Conservation (phyloP, 2,329 filamentous ascomycete genomes). For the Fusarium tupiense region DNA sequence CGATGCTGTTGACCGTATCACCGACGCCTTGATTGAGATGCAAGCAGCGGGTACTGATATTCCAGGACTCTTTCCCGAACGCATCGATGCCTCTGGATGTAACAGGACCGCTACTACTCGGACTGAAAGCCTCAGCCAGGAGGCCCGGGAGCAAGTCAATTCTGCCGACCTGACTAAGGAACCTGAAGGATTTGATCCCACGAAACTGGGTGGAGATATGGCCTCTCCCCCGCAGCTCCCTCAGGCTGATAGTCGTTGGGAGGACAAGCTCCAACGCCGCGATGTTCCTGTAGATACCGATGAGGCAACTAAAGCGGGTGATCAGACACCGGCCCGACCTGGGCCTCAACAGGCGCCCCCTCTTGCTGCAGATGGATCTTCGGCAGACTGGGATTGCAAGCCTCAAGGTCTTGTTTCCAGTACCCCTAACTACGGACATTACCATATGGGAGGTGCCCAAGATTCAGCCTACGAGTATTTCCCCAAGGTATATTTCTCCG, state of each 20-base stretch:
- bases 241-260: constrained; percentile 31
- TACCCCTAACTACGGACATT: constrained; percentile 57
- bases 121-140: constrained; percentile 44
- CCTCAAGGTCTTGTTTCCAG: constrained; percentile 67
- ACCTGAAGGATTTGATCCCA: constrained; percentile 42
- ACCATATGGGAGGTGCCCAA: constrained; percentile 71
- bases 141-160: constrained; percentile 50
- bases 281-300: not conserved
- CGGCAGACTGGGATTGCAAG: constrained; percentile 60
- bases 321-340: not conserved
- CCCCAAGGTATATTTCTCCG: constrained; percentile 58
- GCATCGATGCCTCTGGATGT: constrained; percentile 83
- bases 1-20: constrained; percentile 87
- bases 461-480: constrained; percentile 80
- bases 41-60: constrained; percentile 75
- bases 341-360: constrained; percentile 39
- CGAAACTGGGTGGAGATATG: not conserved
- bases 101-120: constrained; percentile 61
- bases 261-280: constrained; percentile 32
- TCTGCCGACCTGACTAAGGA: constrained; percentile 43
- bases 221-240: constrained; percentile 17
- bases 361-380: constrained; percentile 48
- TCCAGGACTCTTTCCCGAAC: constrained; percentile 82
- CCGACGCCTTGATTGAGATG: constrained; percentile 78
- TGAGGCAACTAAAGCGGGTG: not conserved